Evolutionary conservation across 495 filamentous ascomycete genomes (phyloP).

Genomic region (Neurospora hispaniola): DNA sequence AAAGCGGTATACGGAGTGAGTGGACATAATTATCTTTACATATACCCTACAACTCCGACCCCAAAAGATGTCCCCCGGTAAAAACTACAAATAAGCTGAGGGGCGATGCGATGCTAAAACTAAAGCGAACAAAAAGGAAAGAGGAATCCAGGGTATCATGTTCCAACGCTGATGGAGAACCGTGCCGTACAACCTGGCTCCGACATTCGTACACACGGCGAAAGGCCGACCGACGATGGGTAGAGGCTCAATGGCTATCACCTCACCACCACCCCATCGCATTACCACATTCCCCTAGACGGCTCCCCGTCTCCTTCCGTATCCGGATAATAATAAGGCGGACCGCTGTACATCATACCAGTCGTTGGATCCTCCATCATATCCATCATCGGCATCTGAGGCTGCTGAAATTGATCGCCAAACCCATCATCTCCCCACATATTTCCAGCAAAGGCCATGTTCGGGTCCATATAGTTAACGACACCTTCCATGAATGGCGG

Average conservation of each 20-base stretch:
- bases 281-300: neutral
- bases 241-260: neutral
- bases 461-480: neutral
- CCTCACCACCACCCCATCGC: neutral
- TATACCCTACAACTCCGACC: neutral
- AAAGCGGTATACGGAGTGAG: neutral
- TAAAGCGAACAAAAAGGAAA: neutral
- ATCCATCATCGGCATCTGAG: neutral
- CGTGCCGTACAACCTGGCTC: neutral
- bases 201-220: neutral
- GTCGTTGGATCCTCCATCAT: neutral
- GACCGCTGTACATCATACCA: neutral
- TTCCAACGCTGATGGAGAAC: neutral
- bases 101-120: neutral
- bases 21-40: neutral
- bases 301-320: neutral
- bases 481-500: neutral
- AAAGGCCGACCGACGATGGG: neutral
- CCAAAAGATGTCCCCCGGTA: neutral
- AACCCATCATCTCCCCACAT: neutral
- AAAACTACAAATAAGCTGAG: neutral
- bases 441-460: neutral
- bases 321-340: neutral
- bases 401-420: slow-evolving; percentile 3
- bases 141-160: neutral